Percentiles rank a stretch among this genome's conserved stretches.
Evolutionary conservation across 2,329 filamentous ascomycete genomes (phyloP).

Genomic region (Colletotrichum sp.): DNA sequence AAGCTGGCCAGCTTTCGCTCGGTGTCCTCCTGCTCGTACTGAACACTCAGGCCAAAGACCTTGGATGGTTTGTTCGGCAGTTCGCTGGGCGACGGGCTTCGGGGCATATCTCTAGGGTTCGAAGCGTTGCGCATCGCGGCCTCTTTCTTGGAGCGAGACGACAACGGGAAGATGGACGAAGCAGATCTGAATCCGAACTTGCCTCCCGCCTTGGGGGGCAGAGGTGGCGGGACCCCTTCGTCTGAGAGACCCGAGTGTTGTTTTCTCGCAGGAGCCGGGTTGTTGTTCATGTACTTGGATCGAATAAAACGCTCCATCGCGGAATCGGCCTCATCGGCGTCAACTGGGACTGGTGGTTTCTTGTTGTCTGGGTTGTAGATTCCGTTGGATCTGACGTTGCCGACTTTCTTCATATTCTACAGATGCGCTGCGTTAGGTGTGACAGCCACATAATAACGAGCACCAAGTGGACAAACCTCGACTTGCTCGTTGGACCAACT

Average conservation of each 20-base stretch:
- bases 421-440: neutral
- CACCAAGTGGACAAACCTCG: constrained; percentile 66
- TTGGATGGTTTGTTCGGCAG: constrained; percentile 69
- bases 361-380: constrained; percentile 87
- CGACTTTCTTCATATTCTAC: constrained; percentile 92
- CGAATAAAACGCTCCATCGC: constrained; percentile 96
- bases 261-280: constrained; percentile 36
- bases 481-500: constrained; percentile 96
- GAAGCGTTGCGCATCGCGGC: constrained; percentile 31
- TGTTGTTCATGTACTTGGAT: constrained; percentile 82
- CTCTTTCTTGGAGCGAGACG: constrained; percentile 64
- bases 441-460: neutral
- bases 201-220: constrained; percentile 70
- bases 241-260: constrained; percentile 56
- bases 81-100: constrained; percentile 39
- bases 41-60: constrained; percentile 72
- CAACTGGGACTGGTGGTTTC: constrained; percentile 83
- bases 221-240: constrained; percentile 63
- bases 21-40: constrained; percentile 60
- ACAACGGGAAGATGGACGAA: constrained; percentile 72
- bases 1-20: constrained; percentile 80
- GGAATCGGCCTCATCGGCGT: constrained; percentile 89
- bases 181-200: constrained; percentile 62
- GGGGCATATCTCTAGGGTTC: constrained; percentile 27
- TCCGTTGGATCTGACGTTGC: constrained; percentile 85